phyloP scores from a whole-genome alignment of 2,329 filamentous ascomycete genomes.

The Botrytis aclada region DNA sequence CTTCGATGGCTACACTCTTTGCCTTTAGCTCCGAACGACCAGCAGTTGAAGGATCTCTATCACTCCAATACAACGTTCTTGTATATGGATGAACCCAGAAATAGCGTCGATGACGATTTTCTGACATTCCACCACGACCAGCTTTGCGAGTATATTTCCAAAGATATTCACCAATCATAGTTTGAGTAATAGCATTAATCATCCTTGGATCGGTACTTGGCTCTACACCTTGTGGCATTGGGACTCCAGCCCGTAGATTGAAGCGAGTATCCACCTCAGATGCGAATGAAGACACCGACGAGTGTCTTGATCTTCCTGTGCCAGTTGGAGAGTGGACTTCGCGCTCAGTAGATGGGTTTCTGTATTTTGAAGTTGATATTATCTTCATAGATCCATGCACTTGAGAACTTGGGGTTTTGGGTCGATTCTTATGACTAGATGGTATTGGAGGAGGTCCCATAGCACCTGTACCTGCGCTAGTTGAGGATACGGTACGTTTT shows the following conservation, averaged over 20 bases:
- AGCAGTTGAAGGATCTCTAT: constrained; percentile 76
- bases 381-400: constrained; percentile 39
- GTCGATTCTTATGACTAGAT: constrained; percentile 60
- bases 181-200: constrained; percentile 98
- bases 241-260: constrained; percentile 64
- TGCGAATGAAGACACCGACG: constrained; percentile 91
- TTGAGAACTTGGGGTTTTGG: constrained; percentile 58
- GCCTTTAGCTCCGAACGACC: constrained; percentile 70
- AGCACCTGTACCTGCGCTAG: constrained; percentile 38
- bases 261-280: constrained; percentile 92
- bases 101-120: constrained; percentile 87
- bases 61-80: constrained; percentile 93
- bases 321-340: constrained; percentile 49
- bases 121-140: constrained; percentile 83
- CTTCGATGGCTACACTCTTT: constrained; percentile 94
- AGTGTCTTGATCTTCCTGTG: constrained; percentile 56
- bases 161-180: constrained; percentile 98
- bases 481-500: constrained; percentile 53
- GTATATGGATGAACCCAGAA: constrained; percentile 99
- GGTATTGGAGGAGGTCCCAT: constrained; percentile 88
- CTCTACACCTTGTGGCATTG: constrained; percentile 57
- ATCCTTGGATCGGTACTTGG: constrained; percentile 87
- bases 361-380: constrained; percentile 49
- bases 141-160: constrained; percentile 99
- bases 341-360: constrained; percentile 47